Evolutionary conservation across 441 rosid genomes (phyloP).

Genomic region (Raphanus hybrid): DNA sequence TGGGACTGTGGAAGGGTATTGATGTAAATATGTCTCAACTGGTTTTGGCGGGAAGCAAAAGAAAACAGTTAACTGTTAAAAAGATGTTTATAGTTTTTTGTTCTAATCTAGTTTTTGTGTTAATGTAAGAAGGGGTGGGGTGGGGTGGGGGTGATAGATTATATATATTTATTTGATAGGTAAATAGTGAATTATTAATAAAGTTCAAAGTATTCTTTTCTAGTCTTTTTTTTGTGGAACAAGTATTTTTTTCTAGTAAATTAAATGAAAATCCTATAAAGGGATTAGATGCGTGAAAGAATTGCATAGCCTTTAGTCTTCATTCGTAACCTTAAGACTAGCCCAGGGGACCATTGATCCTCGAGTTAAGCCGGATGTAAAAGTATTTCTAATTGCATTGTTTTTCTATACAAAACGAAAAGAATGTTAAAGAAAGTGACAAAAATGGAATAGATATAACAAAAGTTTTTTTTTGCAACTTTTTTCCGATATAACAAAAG

Average conservation of each 20-base stretch:
- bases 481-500: too few species aligned
- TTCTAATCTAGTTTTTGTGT: slow-evolving; percentile 21
- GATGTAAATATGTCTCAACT: slow-evolving; percentile 70
- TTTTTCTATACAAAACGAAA: neutral
- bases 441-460: too few species aligned
- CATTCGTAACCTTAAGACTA: neutral
- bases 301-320: neutral
- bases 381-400: slow-evolving; percentile 13
- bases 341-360: slow-evolving; percentile 26
- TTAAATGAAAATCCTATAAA: neutral
- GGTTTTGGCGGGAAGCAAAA: slow-evolving; percentile 51
- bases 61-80: slow-evolving; percentile 37
- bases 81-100: slow-evolving; percentile 33
- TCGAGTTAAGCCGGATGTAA: slow-evolving; percentile 3
- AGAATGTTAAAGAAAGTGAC: too few species aligned
- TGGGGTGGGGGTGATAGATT: slow-evolving; percentile 39
- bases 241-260: neutral
- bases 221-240: too few species aligned
- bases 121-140: slow-evolving; percentile 14
- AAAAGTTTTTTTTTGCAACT: too few species aligned
- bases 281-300: neutral
- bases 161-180: slow-evolving; percentile 40
- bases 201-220: slow-evolving; percentile 7
- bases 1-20: slow-evolving; percentile 41
- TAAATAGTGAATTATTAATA: slow-evolving; percentile 33